These are phyloP conservation scores for Firmiana major DNA, from an alignment of 345 rosid species.

Conservation along the genomic window DNA sequence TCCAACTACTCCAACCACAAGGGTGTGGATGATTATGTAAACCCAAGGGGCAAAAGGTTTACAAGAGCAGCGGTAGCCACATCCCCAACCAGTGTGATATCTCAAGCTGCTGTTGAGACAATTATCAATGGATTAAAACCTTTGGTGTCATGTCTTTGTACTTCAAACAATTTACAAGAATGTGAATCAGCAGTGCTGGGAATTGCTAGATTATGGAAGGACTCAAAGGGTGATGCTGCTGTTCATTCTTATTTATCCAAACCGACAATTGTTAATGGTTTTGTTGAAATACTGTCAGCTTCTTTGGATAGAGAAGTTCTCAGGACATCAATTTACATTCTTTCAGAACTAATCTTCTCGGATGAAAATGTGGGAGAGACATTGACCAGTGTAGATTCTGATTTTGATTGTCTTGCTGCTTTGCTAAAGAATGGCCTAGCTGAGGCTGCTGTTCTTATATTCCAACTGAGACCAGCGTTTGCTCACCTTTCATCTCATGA, in stretches of 20 bases:
- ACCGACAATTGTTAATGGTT: constrained; percentile 47
- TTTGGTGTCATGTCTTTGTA: constrained; percentile 47
- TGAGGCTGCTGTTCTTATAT: constrained; percentile 56
- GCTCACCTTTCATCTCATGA: constrained; percentile 49
- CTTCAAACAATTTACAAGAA: constrained; percentile 55
- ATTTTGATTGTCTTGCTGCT: constrained; percentile 54
- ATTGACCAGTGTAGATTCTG: constrained; percentile 54
- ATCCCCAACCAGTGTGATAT: constrained; percentile 63
- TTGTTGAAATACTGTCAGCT: constrained; percentile 52
- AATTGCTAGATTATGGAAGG: constrained; percentile 54
- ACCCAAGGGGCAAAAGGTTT: constrained; percentile 36
- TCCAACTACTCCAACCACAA: constrained; percentile 13
- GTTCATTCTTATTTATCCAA: constrained; percentile 50
- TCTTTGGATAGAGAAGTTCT: constrained; percentile 53
- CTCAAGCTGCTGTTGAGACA: constrained; percentile 51
- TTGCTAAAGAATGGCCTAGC: constrained; percentile 56
- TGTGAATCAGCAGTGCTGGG: constrained; percentile 55
- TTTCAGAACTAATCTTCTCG: constrained; percentile 40
- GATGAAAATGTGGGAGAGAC: constrained; percentile 49
- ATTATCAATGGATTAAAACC: constrained; percentile 49
- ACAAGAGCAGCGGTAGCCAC: constrained; percentile 22
- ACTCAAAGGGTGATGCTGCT: constrained; percentile 47
- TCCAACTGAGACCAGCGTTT: constrained; percentile 49
- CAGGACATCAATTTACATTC: constrained; percentile 44
- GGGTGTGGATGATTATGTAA: constrained; percentile 23